Conservation (phyloP, 495 filamentous ascomycete genomes). For the Aspergillus sclerotiicarbonarius region DNA sequence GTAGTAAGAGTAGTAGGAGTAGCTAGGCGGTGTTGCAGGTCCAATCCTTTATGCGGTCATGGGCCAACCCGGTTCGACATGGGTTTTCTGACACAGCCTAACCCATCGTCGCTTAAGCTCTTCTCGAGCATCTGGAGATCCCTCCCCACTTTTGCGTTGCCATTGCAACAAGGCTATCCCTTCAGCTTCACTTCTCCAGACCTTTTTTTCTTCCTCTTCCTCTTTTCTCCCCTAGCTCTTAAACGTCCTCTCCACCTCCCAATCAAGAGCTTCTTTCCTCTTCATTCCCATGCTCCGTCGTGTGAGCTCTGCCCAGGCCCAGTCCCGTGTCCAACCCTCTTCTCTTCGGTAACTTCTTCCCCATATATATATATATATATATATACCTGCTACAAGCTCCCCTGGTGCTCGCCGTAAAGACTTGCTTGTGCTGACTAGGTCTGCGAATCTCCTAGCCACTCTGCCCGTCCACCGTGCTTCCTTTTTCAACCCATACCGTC, state of each 20-base stretch:
- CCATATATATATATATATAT: conserved; percentile 10
- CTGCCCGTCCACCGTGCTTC: conserved; percentile 7
- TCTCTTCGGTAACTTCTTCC: conserved; percentile 23
- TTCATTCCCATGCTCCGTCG: conserved; percentile 17
- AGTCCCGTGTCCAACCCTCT: conserved; percentile 12
- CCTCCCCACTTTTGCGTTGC: conserved; percentile 50
- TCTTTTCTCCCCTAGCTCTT: conserved; percentile 18
- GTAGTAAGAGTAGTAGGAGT: no score
- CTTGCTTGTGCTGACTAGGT: conserved; percentile 15
- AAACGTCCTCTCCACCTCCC: conserved; percentile 12
- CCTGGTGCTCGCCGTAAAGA: conserved; percentile 6
- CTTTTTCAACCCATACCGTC: conserved; percentile 5
- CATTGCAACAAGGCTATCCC: conserved; percentile 53
- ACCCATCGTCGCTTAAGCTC: conserved; percentile 28
- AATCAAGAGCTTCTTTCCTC: conserved; percentile 19
- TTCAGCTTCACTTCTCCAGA: conserved; percentile 50
- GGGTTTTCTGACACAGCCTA: conserved; percentile 17
- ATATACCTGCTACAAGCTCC: not conserved
- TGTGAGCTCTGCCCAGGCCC: conserved; percentile 15
- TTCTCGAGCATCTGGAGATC: conserved; percentile 39
- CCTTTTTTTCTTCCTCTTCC: conserved; percentile 29
- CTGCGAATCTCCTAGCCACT: conserved; percentile 15
- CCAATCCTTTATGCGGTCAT: conserved; percentile 3
- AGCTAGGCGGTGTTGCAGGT: not conserved
- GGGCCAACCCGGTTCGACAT: conserved; percentile 15